phyloP scores from a whole-genome alignment of 1,284 basidiomycete genomes.

The Moniliophthora roreri region DNA sequence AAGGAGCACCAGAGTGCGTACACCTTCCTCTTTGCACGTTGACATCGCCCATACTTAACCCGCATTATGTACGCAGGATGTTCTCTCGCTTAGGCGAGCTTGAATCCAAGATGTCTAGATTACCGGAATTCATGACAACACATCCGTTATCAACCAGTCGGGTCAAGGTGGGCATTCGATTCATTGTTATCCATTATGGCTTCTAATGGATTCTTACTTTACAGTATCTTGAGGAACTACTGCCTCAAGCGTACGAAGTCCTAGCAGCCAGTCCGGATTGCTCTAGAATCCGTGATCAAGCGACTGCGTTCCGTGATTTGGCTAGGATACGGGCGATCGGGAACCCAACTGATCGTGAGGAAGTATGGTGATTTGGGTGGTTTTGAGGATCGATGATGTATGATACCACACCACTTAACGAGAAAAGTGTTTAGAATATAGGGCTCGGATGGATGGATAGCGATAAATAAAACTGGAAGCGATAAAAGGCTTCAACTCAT shows the following conservation, averaged over 20 bases:
- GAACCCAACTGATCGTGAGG: neutral
- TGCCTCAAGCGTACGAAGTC: conserved; percentile 58
- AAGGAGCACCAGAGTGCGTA: conserved; percentile 68
- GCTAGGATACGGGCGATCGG: conserved; percentile 7
- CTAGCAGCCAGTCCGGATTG: conserved; percentile 50
- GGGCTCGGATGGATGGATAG: too few species aligned
- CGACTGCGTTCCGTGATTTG: conserved; percentile 29
- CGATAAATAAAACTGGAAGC: too few species aligned
- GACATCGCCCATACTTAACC: too few species aligned
- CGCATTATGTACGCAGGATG: too few species aligned
- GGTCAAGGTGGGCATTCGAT: conserved; percentile 52
- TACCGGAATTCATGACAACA: conserved; percentile 62
- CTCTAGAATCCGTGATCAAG: conserved; percentile 30
- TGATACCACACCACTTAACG: too few species aligned
- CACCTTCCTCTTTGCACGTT: neutral
- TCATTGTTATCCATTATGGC: neutral
- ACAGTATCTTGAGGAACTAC: conserved; percentile 52
- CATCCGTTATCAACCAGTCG: conserved; percentile 75
- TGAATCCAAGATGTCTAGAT: conserved; percentile 36
- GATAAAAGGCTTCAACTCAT: too few species aligned
- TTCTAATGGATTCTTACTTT: neutral
- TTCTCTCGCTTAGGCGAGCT: conserved; percentile 60
- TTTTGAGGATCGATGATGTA: too few species aligned
- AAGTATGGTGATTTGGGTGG: neutral
- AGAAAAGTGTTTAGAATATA: too few species aligned